A percentile compares a stretch with the other conserved stretches of the same genome.
Evolutionary conservation across 352 stramenopile genomes (phyloP).

Genomic region (Pythium folliculosum): DNA sequence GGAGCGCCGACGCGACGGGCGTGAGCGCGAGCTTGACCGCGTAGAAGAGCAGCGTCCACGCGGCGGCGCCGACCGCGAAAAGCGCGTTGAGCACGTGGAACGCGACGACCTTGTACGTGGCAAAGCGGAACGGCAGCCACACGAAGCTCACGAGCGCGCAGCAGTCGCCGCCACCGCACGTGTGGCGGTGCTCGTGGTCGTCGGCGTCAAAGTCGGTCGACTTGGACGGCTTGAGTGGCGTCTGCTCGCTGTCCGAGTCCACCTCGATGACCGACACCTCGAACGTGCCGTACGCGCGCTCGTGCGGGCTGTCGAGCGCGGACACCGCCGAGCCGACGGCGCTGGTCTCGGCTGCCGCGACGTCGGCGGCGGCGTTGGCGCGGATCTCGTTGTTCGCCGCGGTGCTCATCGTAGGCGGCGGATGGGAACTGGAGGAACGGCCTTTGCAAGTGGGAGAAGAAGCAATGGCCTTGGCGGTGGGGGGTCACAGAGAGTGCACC

Average conservation of each 20-base stretch:
- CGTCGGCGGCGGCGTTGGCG: not conserved
- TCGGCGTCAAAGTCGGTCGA: slow-evolving; percentile 16
- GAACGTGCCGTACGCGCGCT: slow-evolving; percentile 69
- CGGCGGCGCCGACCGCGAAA: slow-evolving; percentile 38
- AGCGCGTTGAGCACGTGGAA: slow-evolving; percentile 58
- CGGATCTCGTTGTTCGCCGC: not conserved
- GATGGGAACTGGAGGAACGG: not conserved
- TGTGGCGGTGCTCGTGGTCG: slow-evolving; percentile 9
- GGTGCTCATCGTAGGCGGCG: not conserved
- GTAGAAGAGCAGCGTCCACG: slow-evolving; percentile 37
- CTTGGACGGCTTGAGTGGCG: slow-evolving; percentile 16
- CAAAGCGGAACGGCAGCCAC: slow-evolving; percentile 47
- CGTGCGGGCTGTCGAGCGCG: slow-evolving; percentile 33
- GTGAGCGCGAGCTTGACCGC: slow-evolving; percentile 27
- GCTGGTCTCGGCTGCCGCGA: slow-evolving; percentile 4
- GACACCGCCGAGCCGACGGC: slow-evolving; percentile 12
- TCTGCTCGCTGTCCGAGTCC: slow-evolving; percentile 40
- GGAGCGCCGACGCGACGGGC: not conserved
- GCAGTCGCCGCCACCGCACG: slow-evolving; percentile 42
- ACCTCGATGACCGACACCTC: slow-evolving; percentile 68
- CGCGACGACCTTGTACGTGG: slow-evolving; percentile 58
- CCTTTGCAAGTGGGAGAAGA: too few species aligned
- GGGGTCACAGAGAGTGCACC: not conserved
- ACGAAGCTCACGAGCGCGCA: slow-evolving; percentile 54
- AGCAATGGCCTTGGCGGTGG: not conserved